Percentiles rank a stretch among this genome's conserved stretches.
Evolutionary conservation across 306 rosid genomes (phyloP).

Genomic region (Lathyrus tuberosus): DNA sequence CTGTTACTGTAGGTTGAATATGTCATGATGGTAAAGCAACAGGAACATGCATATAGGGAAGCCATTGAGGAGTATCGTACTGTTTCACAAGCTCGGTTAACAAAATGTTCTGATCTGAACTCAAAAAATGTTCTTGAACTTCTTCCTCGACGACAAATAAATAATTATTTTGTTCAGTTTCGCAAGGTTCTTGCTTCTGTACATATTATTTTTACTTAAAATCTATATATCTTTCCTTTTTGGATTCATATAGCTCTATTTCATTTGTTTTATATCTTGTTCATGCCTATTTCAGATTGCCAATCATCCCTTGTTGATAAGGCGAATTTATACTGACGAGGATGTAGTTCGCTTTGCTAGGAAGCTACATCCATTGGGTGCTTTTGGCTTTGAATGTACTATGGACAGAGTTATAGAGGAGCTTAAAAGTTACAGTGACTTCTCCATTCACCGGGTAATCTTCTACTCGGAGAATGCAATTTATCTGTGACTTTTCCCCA

Average conservation of each 20-base stretch:
- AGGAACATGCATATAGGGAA: slow-evolving; percentile 78
- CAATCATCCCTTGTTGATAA: slow-evolving; percentile 91
- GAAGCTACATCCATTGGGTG: slow-evolving; percentile 81
- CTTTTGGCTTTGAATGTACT: slow-evolving; percentile 93
- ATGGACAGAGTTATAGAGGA: slow-evolving; percentile 85
- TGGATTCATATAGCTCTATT: background rate
- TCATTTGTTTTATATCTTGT: slow-evolving; percentile 19
- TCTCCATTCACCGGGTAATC: slow-evolving; percentile 84
- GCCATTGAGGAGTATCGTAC: slow-evolving; percentile 90
- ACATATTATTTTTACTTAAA: slow-evolving; percentile 30
- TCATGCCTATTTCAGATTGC: slow-evolving; percentile 67
- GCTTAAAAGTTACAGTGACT: slow-evolving; percentile 83
- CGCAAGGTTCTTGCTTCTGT: slow-evolving; percentile 69
- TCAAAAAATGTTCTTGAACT: slow-evolving; percentile 45
- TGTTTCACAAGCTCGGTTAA: slow-evolving; percentile 74
- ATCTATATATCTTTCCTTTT: background rate
- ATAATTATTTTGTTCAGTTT: slow-evolving; percentile 94
- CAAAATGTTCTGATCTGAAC: slow-evolving; percentile 56
- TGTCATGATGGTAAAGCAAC: slow-evolving; percentile 84
- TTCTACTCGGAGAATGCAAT: slow-evolving; percentile 14
- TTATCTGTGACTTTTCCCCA: slow-evolving; percentile 1
- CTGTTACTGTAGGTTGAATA: slow-evolving; percentile 68
- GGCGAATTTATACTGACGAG: slow-evolving; percentile 83
- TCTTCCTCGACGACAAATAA: slow-evolving; percentile 83
- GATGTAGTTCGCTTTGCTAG: slow-evolving; percentile 87